phyloP scores from a whole-genome alignment of 2,329 filamentous ascomycete species.

The Aspergillus versicolor region DNA sequence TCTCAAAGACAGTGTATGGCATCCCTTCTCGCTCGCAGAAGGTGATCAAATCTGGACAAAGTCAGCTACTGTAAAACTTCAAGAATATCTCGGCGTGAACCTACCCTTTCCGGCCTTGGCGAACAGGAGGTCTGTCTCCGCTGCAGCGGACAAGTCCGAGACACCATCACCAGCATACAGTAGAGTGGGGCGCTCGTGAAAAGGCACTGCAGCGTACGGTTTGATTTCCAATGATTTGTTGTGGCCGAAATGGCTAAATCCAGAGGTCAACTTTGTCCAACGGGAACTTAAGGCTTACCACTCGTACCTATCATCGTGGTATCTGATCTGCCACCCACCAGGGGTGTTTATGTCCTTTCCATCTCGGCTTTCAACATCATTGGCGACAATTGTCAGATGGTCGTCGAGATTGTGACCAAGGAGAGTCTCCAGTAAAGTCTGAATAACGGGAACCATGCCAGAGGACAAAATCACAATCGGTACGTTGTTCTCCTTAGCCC shows the following conservation, averaged over 20 bases:
- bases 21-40: conserved; percentile 83
- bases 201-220: conserved; percentile 71
- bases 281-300: not conserved
- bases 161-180: conserved; percentile 97
- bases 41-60: conserved; percentile 70
- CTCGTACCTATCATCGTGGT: conserved; percentile 75
- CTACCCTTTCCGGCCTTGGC: conserved; percentile 85
- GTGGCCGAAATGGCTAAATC: conserved; percentile 76
- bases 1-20: conserved; percentile 82
- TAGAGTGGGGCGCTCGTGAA: conserved; percentile 69
- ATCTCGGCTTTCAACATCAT: conserved; percentile 67
- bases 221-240: conserved; percentile 93
- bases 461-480: conserved; percentile 89
- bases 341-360: conserved; percentile 75
- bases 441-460: conserved; percentile 91
- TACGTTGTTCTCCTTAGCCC: conserved; percentile 76
- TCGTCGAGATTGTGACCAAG: conserved; percentile 71
- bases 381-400: conserved; percentile 86
- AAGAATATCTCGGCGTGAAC: conserved; percentile 24
- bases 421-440: conserved; percentile 74
- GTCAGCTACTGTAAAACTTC: conserved; percentile 10
- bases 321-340: conserved; percentile 83
- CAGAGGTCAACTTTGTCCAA: not conserved
- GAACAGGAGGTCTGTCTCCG: conserved; percentile 90
- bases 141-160: conserved; percentile 85